These are phyloP conservation scores for Naganishia randhawae DNA, from an alignment of 768 basidiomycete species.

Conservation along the genomic window DNA sequence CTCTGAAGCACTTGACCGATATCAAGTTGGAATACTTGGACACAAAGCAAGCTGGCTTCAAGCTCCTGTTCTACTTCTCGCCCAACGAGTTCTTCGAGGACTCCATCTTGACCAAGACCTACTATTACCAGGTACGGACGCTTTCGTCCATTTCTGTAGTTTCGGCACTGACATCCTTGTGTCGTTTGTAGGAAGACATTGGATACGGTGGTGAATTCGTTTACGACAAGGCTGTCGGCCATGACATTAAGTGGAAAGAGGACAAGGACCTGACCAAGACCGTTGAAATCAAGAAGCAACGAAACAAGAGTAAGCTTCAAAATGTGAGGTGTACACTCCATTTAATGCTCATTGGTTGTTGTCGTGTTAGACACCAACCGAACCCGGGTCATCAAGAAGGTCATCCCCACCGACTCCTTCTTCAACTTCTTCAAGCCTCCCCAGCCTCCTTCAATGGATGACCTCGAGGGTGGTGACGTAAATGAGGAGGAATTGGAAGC, in stretches of 20 bases:
- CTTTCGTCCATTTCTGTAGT: neutral
- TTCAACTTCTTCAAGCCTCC: constrained; percentile 98
- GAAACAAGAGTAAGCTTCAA: constrained; percentile 81
- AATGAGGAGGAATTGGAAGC: constrained; percentile 79
- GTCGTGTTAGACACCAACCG: constrained; percentile 53
- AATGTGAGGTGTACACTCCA: neutral
- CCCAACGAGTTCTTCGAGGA: constrained; percentile 87
- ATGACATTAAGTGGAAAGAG: constrained; percentile 93
- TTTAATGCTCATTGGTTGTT: neutral
- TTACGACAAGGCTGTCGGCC: constrained; percentile 88
- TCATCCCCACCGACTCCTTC: constrained; percentile 87
- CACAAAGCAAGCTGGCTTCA: constrained; percentile 68
- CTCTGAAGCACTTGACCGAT: constrained; percentile 77
- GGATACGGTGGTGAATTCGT: constrained; percentile 96
- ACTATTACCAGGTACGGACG: constrained; percentile 63
- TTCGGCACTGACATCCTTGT: neutral
- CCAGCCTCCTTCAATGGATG: constrained; percentile 64
- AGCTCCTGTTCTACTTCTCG: constrained; percentile 74
- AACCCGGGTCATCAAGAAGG: constrained; percentile 62
- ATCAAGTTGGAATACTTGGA: constrained; percentile 73
- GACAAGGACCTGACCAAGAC: constrained; percentile 96
- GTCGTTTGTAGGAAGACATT: constrained; percentile 66
- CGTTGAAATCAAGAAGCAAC: constrained; percentile 97
- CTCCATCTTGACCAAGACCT: constrained; percentile 80
- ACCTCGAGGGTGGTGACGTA: constrained; percentile 65